Percentiles rank a stretch among this genome's conserved stretches.
Evolutionary conservation across 352 stramenopile genomes (phyloP).

Genomic region (Thalassiosira tumida): DNA sequence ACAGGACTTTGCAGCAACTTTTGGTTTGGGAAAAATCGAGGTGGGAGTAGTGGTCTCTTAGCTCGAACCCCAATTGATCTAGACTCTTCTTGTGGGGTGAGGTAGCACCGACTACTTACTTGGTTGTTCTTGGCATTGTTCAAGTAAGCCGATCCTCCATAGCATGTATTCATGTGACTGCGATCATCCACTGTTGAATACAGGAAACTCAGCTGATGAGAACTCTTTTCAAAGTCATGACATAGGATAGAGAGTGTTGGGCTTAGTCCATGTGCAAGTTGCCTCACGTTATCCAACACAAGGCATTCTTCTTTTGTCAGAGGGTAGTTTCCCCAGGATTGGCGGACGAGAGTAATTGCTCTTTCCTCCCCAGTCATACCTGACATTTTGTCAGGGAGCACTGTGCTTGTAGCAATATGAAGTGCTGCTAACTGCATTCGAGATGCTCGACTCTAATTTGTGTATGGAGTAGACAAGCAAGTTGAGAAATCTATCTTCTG

Average conservation of each 20-base stretch:
- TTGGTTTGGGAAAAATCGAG: slow-evolving; percentile 51
- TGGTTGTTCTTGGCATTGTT: slow-evolving; percentile 62
- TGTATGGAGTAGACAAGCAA: background rate
- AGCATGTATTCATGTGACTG: slow-evolving; percentile 18
- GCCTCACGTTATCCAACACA: slow-evolving; percentile 71
- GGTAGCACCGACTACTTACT: slow-evolving; percentile 54
- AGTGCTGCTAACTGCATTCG: slow-evolving; percentile 74
- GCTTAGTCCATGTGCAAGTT: slow-evolving; percentile 55
- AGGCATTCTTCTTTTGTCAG: slow-evolving; percentile 44
- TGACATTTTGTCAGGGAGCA: slow-evolving; percentile 65
- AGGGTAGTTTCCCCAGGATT: slow-evolving; percentile 52
- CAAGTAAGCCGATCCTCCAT: slow-evolving; percentile 69
- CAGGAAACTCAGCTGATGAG: slow-evolving; percentile 69
- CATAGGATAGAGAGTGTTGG: slow-evolving; percentile 71
- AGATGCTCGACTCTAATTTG: slow-evolving; percentile 57
- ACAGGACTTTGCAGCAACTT: slow-evolving; percentile 21
- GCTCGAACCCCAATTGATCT: slow-evolving; percentile 48
- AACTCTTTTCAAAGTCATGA: slow-evolving; percentile 63
- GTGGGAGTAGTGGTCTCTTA: slow-evolving; percentile 37
- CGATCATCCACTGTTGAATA: slow-evolving; percentile 12
- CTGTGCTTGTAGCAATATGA: slow-evolving; percentile 70
- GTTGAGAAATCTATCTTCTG: too few species aligned
- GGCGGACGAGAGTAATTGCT: slow-evolving; percentile 64
- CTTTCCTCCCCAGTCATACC: slow-evolving; percentile 76
- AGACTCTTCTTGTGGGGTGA: slow-evolving; percentile 66